phyloP scores from a whole-genome alignment of 2,329 filamentous ascomycete species.

The Cladosporium sp. region DNA sequence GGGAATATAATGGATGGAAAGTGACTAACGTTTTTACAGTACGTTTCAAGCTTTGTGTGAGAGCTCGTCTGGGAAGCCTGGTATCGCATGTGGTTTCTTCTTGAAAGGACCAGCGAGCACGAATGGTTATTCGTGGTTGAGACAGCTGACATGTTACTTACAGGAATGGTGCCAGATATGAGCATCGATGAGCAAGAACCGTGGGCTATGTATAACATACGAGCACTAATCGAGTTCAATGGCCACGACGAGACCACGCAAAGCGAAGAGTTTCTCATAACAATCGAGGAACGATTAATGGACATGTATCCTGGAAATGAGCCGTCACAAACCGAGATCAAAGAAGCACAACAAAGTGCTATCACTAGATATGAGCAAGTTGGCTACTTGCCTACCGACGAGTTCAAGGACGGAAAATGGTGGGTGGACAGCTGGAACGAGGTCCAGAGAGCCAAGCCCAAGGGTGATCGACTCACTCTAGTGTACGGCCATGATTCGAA shows the following conservation, averaged over 20 bases:
- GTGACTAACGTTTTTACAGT: not conserved
- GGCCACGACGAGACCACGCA: not conserved
- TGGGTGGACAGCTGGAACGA: conserved; percentile 13
- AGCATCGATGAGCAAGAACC: conserved; percentile 7
- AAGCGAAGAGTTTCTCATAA: conserved; percentile 8
- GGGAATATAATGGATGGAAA: too few relatives aligned
- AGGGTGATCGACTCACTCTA: conserved; percentile 6
- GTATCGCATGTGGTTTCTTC: not conserved
- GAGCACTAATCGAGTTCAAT: conserved; percentile 10
- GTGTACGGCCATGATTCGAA: conserved; percentile 19
- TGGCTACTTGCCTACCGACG: conserved; percentile 10
- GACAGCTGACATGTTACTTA: not conserved
- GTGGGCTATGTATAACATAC: conserved; percentile 20
- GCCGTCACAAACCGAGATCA: not conserved
- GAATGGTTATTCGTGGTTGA: not conserved
- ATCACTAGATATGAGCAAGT: not conserved
- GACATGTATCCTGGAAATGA: not conserved
- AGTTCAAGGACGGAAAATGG: conserved; percentile 17
- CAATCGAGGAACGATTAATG: conserved; percentile 8
- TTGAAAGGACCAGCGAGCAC: not conserved
- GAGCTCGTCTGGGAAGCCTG: not conserved
- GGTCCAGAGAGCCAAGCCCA: not conserved
- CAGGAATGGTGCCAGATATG: conserved; percentile 17
- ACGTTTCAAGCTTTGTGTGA: not conserved
- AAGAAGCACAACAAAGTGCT: not conserved